Percentiles rank a stretch among this genome's conserved stretches.
These are phyloP conservation scores for Carallia pectinifolia DNA, from an alignment of 345 rosid species.

Conservation along the genomic window DNA sequence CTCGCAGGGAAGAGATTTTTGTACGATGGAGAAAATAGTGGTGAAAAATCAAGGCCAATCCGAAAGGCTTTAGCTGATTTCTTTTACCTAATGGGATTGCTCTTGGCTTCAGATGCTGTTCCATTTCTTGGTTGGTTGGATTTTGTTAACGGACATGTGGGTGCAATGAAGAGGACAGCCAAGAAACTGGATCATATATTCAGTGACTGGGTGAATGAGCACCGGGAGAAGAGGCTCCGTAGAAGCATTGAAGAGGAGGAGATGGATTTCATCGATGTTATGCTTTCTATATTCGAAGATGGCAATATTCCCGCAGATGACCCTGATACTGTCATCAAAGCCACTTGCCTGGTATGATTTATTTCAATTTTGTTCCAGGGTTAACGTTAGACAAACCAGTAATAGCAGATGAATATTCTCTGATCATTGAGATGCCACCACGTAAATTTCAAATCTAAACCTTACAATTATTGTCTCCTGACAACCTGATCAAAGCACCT, in stretches of 20 bases:
- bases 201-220: conserved; percentile 40
- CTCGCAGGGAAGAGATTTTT: conserved; percentile 30
- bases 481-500: too few species aligned
- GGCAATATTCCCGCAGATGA: conserved; percentile 12
- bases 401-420: too few species aligned
- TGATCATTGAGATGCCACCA: too few species aligned
- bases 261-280: conserved; percentile 29
- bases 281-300: conserved; percentile 22
- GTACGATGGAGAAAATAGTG: background rate
- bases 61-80: conserved; percentile 25
- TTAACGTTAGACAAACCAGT: too few species aligned
- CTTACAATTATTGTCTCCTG: too few species aligned
- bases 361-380: too few species aligned
- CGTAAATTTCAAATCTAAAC: too few species aligned
- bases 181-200: conserved; percentile 39
- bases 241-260: conserved; percentile 15
- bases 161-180: conserved; percentile 33
- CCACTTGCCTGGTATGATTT: conserved; percentile 24
- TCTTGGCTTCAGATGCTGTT: conserved; percentile 27
- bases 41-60: conserved; percentile 19
- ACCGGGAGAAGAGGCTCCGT: conserved; percentile 23
- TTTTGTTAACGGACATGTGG: conserved; percentile 20
- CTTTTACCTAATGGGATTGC: conserved; percentile 15
- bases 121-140: conserved; percentile 41
- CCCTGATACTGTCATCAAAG: conserved; percentile 18